Evolutionary conservation across 768 basidiomycete genomes (phyloP).

Genomic region (Lentinula detonsa): DNA sequence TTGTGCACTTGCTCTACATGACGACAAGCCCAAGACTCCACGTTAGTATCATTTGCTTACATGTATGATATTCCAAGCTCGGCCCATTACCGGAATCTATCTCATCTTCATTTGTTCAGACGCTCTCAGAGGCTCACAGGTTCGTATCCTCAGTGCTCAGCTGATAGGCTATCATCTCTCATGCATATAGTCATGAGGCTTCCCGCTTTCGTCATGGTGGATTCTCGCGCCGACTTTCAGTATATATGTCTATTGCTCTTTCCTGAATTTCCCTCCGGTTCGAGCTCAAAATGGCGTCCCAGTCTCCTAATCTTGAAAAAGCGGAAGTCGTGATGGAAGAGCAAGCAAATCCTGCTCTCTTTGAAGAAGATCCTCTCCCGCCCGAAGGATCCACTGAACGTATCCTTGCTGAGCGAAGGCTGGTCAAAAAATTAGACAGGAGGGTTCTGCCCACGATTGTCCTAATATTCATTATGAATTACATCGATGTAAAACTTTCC

Average conservation of each 20-base stretch:
- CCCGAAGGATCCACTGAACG: constrained; percentile 19
- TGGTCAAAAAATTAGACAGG: constrained; percentile 51
- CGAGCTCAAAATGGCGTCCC: background rate
- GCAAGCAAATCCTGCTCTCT: background rate
- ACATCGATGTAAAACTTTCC: constrained; percentile 47
- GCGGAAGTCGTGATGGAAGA: background rate
- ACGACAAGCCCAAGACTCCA: too few species aligned
- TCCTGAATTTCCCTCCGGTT: background rate
- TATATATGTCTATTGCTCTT: background rate
- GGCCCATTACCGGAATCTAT: too few species aligned
- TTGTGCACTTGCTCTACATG: too few species aligned
- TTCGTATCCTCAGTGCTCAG: too few species aligned
- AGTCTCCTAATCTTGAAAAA: background rate
- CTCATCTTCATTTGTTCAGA: too few species aligned
- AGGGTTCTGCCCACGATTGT: constrained; percentile 53
- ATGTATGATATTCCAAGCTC: too few species aligned
- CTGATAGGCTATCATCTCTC: too few species aligned
- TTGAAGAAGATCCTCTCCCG: background rate
- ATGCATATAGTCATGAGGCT: too few species aligned
- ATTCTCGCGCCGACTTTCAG: too few species aligned
- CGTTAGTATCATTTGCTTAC: too few species aligned
- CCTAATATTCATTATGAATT: constrained; percentile 61
- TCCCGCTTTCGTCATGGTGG: too few species aligned
- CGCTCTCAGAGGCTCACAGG: too few species aligned
- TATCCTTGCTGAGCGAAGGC: constrained; percentile 29